Evolutionary conservation across 2,329 filamentous ascomycete genomes (phyloP), one percentile per base, ranked within the genome.

Genomic region (Aspergillus hortae): DNA sequence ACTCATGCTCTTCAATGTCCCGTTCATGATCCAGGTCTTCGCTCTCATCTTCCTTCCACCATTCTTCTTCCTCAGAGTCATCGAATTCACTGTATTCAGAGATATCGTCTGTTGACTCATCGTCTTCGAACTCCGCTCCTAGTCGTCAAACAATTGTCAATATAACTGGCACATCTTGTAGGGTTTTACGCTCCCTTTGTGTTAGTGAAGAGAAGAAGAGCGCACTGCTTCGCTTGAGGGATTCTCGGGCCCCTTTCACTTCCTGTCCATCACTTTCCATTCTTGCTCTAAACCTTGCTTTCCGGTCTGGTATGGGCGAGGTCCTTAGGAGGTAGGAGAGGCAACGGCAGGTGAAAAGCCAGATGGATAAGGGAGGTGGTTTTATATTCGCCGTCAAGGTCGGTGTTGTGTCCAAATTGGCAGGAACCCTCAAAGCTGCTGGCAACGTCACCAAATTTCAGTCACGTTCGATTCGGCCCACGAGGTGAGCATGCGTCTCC

Each of bases 1-100:
- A 58, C 48, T 58, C 52, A 15, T 58, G 48, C n/a, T 58, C 56
- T 50, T 58, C 48, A 52, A 55, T 52, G 4, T 58, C 50, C 44
- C 48, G 32, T 56, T 53, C 45, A 50, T 15, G 15, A 44, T 52
- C 42, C 21, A 46, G 30, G 42, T 51, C 47, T 47, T 54, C 44
- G 36, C 49, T 52, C 17, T 52, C 15, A 51, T 52, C 53, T 46
- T 46, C 53, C 48, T 12, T 49, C 51, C 46, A 51, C 49, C 36
- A 55, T 49, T 44, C 53, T 43, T 52, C 53, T 55, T 55, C 36
- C 49, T 55, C 21, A 36, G 49, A 52, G 12, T 52, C 32, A 45
- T 44, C 32, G 14, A 46, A 44, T 30, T 11, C 46, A 49, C 40
- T n/a, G 15, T 43, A 46, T 55, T 51, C 53, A 44, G 32, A 46